Percentiles rank a stretch among this genome's conserved stretches.
These are phyloP conservation scores for Botrytis sinoallii DNA, from an alignment of 2,329 filamentous ascomycete genomes.

Conservation along the genomic window DNA sequence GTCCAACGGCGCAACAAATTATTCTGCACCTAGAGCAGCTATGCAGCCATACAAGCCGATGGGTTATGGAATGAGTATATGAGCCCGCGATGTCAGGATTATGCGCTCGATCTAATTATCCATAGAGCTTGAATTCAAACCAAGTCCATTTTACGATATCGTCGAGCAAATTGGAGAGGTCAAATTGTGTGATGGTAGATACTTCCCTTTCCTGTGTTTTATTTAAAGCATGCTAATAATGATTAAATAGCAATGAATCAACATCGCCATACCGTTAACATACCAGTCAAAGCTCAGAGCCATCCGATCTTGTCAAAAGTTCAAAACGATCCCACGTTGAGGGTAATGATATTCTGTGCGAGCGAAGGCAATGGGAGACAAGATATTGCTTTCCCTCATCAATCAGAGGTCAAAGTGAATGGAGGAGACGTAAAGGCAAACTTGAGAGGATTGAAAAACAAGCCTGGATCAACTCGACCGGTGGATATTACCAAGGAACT, in stretches of 20 bases:
- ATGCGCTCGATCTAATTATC: conserved; percentile 21
- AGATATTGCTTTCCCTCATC: conserved; percentile 85
- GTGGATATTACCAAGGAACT: conserved; percentile 83
- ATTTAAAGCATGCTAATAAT: conserved; percentile 16
- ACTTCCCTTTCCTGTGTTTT: not conserved
- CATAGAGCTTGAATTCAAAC: conserved; percentile 55
- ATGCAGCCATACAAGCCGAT: conserved; percentile 18
- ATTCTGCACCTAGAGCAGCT: not conserved
- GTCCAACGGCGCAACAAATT: not conserved
- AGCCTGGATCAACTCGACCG: conserved; percentile 88
- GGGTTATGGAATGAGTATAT: conserved; percentile 17
- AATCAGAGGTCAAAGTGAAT: conserved; percentile 91
- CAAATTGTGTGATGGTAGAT: conserved; percentile 70
- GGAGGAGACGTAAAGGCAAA: conserved; percentile 87
- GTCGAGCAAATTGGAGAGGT: conserved; percentile 61
- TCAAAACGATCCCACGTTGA: conserved; percentile 41
- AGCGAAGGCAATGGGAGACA: conserved; percentile 59
- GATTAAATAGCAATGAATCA: conserved; percentile 34
- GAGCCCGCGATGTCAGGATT: not conserved
- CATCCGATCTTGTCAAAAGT: conserved; percentile 38
- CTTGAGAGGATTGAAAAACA: conserved; percentile 90
- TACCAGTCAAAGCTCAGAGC: conserved; percentile 56
- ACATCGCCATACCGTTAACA: conserved; percentile 47
- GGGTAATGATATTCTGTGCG: conserved; percentile 82
- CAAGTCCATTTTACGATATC: conserved; percentile 82